Evolutionary conservation across 2,329 filamentous ascomycete species (phyloP).

Genomic region (Orbilia quercus): DNA sequence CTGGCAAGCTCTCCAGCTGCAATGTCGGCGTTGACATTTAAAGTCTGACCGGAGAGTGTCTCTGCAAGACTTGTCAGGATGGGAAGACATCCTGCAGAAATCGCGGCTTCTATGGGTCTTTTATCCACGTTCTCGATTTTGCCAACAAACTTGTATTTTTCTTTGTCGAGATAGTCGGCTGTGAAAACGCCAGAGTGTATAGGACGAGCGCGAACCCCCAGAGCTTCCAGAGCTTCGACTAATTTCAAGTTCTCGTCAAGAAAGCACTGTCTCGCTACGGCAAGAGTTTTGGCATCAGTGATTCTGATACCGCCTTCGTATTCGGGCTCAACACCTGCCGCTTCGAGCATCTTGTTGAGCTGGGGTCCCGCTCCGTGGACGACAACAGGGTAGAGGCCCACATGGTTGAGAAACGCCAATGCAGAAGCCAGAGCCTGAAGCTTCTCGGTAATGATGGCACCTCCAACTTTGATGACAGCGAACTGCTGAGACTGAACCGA

Average conservation of each 20-base stretch:
- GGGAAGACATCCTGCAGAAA: conserved; percentile 89
- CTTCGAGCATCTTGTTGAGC: conserved; percentile 89
- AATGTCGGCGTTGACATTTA: conserved; percentile 98
- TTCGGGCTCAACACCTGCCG: conserved; percentile 90
- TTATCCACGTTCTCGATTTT: conserved; percentile 95
- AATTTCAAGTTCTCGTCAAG: conserved; percentile 94
- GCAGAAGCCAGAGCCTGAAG: conserved; percentile 90
- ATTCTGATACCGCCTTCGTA: conserved; percentile 97
- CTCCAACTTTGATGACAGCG: conserved; percentile 97
- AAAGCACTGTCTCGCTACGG: conserved; percentile 90
- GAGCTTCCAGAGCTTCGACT: conserved; percentile 86
- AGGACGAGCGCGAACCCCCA: conserved; percentile 87
- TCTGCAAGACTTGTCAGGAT: conserved; percentile 97
- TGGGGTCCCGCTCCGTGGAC: conserved; percentile 96
- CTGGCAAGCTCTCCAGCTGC: conserved; percentile 92
- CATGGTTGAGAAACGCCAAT: conserved; percentile 90
- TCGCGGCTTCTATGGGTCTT: conserved; percentile 87
- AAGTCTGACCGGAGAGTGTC: conserved; percentile 85
- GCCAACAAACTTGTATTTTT: conserved; percentile 94
- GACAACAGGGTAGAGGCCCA: conserved; percentile 92
- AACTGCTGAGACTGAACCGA: conserved; percentile 97
- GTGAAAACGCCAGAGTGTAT: conserved; percentile 90
- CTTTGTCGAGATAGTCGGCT: conserved; percentile 94
- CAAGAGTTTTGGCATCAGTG: conserved; percentile 93
- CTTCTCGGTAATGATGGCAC: conserved; percentile 93